Conservation (phyloP, 169 alveolate genomes). For the Plasmodium vivax region DNA sequence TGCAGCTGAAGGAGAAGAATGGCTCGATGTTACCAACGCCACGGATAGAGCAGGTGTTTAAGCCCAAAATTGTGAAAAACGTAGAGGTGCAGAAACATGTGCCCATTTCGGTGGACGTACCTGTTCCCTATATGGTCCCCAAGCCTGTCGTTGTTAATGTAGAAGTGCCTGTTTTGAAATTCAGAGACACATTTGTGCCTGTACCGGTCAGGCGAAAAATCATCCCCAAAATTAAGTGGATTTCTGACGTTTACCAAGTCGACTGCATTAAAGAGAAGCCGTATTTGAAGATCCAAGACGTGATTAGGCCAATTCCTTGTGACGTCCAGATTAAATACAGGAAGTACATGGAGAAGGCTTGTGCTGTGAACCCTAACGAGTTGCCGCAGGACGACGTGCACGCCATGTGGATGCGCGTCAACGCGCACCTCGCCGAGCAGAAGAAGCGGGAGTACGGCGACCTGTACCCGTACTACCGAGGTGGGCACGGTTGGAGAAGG, state of each 20-base stretch:
- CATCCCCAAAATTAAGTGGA: conserved; percentile 87
- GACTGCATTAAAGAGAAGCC: conserved; percentile 89
- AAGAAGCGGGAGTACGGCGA: conserved; percentile 71
- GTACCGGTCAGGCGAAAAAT: conserved; percentile 88
- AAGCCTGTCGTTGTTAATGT: conserved; percentile 89
- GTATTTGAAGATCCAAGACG: conserved; percentile 85
- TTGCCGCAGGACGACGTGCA: conserved; percentile 90
- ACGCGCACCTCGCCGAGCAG: conserved; percentile 85
- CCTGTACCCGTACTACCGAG: conserved; percentile 49
- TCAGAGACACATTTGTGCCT: conserved; percentile 89
- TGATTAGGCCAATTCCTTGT: conserved; percentile 88
- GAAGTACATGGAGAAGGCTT: conserved; percentile 85
- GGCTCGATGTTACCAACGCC: conserved; percentile 24
- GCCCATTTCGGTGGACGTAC: conserved; percentile 88
- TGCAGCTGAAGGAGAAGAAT: conserved; percentile 12
- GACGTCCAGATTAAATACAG: conserved; percentile 86
- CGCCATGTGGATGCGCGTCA: conserved; percentile 91
- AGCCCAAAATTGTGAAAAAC: conserved; percentile 82
- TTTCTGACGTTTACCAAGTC: conserved; percentile 88
- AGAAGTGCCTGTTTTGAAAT: conserved; percentile 89
- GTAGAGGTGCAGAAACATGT: conserved; percentile 85
- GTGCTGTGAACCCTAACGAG: conserved; percentile 88
- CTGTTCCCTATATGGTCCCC: conserved; percentile 90
- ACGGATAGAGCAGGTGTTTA: conserved; percentile 83
- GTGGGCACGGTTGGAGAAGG: background rate